A percentile compares a stretch with the other conserved stretches of the same genome.
Evolutionary conservation across 768 basidiomycete species (phyloP).

Genomic region (Boletus barrowsii): DNA sequence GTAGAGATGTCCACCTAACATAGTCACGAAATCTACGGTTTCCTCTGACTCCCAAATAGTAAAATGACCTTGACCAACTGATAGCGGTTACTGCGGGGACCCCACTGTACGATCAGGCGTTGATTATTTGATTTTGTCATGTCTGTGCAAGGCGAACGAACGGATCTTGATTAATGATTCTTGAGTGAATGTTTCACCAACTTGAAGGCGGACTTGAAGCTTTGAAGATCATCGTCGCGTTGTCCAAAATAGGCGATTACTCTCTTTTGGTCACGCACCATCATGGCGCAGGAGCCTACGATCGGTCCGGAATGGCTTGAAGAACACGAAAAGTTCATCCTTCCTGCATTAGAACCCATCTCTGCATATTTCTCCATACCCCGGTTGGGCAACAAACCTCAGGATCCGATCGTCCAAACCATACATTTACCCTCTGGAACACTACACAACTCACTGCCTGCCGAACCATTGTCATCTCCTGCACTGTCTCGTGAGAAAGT

Average conservation of each 20-base stretch:
- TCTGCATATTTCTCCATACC: slow-evolving; percentile 59
- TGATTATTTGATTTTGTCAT: too few relatives aligned
- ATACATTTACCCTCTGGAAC: slow-evolving; percentile 30
- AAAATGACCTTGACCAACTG: too few relatives aligned
- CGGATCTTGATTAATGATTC: too few relatives aligned
- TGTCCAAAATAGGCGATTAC: not conserved
- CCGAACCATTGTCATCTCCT: not conserved
- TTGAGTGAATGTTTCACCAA: too few relatives aligned
- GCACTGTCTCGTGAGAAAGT: not conserved
- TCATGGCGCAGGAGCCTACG: slow-evolving; percentile 1
- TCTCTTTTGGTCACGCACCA: not conserved
- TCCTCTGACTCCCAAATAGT: too few relatives aligned
- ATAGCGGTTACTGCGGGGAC: too few relatives aligned
- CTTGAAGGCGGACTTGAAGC: too few relatives aligned
- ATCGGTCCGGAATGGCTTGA: slow-evolving; percentile 9
- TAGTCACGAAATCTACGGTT: not conserved
- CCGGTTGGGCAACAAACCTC: slow-evolving; percentile 63
- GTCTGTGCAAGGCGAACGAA: too few relatives aligned
- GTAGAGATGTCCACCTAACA: slow-evolving; percentile 25
- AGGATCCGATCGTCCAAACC: slow-evolving; percentile 72
- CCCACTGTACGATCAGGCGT: too few relatives aligned
- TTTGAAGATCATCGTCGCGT: too few relatives aligned
- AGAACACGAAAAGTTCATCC: slow-evolving; percentile 16
- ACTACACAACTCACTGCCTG: not conserved
- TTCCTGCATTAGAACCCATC: slow-evolving; percentile 38